phyloP scores from a whole-genome alignment of 2,329 filamentous ascomycete species.

The Aspergillus chevalieri region DNA sequence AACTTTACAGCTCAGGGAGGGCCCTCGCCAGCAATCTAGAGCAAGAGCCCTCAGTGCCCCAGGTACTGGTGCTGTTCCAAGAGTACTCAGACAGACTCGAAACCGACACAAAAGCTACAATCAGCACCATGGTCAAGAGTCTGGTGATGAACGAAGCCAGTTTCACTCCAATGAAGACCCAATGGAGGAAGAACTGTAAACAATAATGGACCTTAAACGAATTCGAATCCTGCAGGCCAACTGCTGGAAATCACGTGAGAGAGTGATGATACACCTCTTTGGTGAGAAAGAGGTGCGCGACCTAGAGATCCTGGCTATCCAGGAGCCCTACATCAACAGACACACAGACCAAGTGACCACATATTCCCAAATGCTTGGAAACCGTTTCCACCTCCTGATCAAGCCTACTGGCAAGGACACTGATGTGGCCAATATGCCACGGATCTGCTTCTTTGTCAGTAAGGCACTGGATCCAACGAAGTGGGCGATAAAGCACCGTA shows the following conservation, averaged over 20 bases:
- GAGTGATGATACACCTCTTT: constrained; percentile 6
- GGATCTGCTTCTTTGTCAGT: too few relatives aligned
- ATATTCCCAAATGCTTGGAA: constrained; percentile 3
- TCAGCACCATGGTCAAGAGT: neutral
- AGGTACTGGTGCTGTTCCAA: neutral
- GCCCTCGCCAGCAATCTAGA: neutral
- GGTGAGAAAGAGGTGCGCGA: constrained; percentile 3
- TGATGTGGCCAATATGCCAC: neutral
- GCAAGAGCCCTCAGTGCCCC: neutral
- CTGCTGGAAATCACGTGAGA: constrained; percentile 1
- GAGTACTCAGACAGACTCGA: neutral
- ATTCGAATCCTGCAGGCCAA: constrained; percentile 1
- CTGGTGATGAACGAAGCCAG: neutral
- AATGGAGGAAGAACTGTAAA: neutral
- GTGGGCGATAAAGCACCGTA: constrained; percentile 11
- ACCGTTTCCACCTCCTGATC: constrained; percentile 1
- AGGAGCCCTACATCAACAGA: constrained; percentile 3
- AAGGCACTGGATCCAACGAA: neutral
- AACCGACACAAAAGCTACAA: neutral
- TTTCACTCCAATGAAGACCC: neutral
- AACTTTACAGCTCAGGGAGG: neutral
- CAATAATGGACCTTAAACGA: neutral
- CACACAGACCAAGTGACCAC: constrained; percentile 2
- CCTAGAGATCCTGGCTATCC: constrained; percentile 6
- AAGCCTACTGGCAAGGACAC: neutral